Percentiles rank a stretch among this genome's conserved stretches.
phyloP scores from a whole-genome alignment of 306 rosid genomes.

The Lathyrus tuberosus region DNA sequence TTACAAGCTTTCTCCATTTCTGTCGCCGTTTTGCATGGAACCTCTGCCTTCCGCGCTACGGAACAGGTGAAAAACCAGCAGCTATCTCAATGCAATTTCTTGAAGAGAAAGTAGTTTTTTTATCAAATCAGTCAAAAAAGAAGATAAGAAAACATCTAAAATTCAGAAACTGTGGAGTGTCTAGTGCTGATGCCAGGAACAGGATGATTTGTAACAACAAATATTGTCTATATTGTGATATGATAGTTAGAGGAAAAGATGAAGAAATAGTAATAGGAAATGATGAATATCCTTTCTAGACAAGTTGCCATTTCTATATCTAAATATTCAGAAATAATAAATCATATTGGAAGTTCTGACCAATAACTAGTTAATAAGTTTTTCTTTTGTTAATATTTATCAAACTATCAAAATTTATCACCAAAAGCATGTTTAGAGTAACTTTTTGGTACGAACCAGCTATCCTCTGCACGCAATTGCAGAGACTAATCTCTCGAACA shows the following conservation, averaged over 20 bases:
- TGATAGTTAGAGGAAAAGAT: background rate
- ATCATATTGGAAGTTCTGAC: too few species aligned
- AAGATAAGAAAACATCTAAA: slow-evolving; percentile 45
- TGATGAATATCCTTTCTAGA: background rate
- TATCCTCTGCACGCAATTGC: too few species aligned
- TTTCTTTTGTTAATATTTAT: too few species aligned
- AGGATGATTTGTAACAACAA: background rate
- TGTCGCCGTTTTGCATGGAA: slow-evolving; percentile 77
- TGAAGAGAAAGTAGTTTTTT: slow-evolving; percentile 66
- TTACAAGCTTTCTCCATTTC: slow-evolving; percentile 86
- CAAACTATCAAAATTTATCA: too few species aligned
- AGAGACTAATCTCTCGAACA: too few species aligned
- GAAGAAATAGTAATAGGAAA: background rate
- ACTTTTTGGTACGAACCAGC: background rate
- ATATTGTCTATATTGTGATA: background rate
- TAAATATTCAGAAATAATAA: background rate
- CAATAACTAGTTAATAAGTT: too few species aligned
- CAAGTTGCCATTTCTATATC: background rate
- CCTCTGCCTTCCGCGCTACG: slow-evolving; percentile 44
- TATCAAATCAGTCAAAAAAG: slow-evolving; percentile 58
- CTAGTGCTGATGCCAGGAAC: background rate
- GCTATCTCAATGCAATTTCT: slow-evolving; percentile 56
- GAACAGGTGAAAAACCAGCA: slow-evolving; percentile 47
- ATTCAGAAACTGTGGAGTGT: slow-evolving; percentile 30
- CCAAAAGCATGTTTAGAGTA: background rate